Evolutionary conservation across 2,329 filamentous ascomycete species (phyloP).

Genomic region (Aspergillus carbonarius): DNA sequence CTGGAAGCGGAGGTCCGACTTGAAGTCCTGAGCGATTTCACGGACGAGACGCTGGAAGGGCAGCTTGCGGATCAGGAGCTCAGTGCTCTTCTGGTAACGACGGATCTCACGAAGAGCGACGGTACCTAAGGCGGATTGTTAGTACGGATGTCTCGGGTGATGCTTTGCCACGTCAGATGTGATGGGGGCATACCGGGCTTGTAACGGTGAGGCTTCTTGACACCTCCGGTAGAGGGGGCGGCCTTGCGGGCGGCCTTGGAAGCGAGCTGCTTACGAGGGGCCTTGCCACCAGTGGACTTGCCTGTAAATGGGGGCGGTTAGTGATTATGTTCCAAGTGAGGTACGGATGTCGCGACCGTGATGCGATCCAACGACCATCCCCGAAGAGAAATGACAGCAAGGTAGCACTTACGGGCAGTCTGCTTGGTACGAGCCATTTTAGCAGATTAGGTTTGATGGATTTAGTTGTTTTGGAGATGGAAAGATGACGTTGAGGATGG

Average conservation of each 20-base stretch:
- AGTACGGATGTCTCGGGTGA: conserved; percentile 15
- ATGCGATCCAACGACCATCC: conserved; percentile 11
- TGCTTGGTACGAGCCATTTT: conserved; percentile 55
- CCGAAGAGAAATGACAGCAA: conserved; percentile 22
- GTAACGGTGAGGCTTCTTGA: conserved; percentile 92
- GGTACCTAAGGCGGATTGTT: conserved; percentile 57
- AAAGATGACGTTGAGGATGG: conserved; percentile 30
- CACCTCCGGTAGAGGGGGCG: conserved; percentile 92
- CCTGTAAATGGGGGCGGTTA: conserved; percentile 47
- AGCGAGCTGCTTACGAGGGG: conserved; percentile 90
- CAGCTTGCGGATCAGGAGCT: conserved; percentile 94
- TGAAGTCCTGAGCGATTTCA: conserved; percentile 96
- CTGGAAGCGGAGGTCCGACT: conserved; percentile 95
- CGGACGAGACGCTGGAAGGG: conserved; percentile 97
- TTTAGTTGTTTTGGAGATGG: conserved; percentile 29
- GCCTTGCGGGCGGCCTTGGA: conserved; percentile 99
- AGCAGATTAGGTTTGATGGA: conserved; percentile 30
- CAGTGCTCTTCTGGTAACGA: conserved; percentile 96
- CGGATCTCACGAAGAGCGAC: conserved; percentile 98
- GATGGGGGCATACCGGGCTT: conserved; percentile 66
- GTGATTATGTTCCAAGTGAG: conserved; percentile 21
- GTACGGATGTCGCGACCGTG: conserved; percentile 22
- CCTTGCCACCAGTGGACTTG: conserved; percentile 74
- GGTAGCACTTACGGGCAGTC: conserved; percentile 50
- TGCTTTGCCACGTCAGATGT: background rate